phyloP scores from a whole-genome alignment of 441 rosid species.

The Gossypium schwendimanii region DNA sequence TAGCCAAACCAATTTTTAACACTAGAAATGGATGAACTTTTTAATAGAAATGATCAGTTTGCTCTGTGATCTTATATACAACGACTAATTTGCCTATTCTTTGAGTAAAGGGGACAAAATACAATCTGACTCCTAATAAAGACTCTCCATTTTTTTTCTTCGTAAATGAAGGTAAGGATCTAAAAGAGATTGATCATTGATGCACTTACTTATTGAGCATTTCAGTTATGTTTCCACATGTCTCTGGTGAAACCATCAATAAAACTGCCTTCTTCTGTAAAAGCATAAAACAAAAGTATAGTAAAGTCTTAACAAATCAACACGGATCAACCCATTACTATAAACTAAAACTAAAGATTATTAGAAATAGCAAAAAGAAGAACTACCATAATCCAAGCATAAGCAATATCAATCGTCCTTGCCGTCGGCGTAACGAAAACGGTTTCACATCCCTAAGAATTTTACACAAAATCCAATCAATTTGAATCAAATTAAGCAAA shows the following conservation, averaged over 20 bases:
- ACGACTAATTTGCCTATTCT: too few species aligned
- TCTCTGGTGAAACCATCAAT: constrained; percentile 58
- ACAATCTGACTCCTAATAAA: too few species aligned
- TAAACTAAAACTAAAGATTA: not conserved
- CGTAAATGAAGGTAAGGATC: not conserved
- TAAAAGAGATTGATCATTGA: not conserved
- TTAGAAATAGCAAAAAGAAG: constrained; percentile 20
- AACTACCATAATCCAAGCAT: constrained; percentile 79
- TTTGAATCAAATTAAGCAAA: constrained; percentile 16
- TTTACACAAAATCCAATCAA: constrained; percentile 32
- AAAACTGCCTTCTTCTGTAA: constrained; percentile 71
- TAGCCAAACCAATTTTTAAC: too few species aligned
- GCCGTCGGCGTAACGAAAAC: constrained; percentile 86
- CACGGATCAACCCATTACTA: not conserved
- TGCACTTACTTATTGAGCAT: constrained; percentile 63
- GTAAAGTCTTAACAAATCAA: constrained; percentile 5
- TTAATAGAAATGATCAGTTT: too few species aligned
- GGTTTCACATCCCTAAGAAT: constrained; percentile 75
- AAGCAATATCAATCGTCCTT: constrained; percentile 71
- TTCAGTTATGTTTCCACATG: constrained; percentile 46
- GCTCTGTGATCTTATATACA: too few species aligned
- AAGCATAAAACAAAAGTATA: constrained; percentile 2
- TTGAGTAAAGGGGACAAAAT: too few species aligned
- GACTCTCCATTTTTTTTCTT: not conserved
- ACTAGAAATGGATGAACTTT: too few species aligned